A percentile compares a stretch with the other conserved stretches of the same genome.
Evolutionary conservation across 768 basidiomycete genomes (phyloP).

Genomic region (Coprinopsis marcescibilis): DNA sequence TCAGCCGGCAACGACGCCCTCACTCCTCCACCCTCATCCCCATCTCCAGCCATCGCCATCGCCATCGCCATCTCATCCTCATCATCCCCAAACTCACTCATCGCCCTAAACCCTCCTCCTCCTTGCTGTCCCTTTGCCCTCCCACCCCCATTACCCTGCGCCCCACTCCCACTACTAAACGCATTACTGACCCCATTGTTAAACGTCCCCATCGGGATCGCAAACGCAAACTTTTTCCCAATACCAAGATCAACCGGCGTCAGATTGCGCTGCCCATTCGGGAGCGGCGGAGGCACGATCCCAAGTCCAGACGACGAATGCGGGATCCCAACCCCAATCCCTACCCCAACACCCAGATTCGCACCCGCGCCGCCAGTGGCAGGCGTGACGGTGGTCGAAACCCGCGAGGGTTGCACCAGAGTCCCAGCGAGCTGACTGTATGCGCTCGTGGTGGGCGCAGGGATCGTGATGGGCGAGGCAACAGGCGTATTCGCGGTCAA

Average conservation of each 20-base stretch:
- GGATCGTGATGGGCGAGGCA: too few relatives aligned
- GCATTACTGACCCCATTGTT: background rate
- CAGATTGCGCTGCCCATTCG: conserved; percentile 9
- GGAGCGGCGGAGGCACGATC: conserved; percentile 15
- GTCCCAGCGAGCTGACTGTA: too few relatives aligned
- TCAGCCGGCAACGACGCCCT: conserved; percentile 62
- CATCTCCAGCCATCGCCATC: background rate
- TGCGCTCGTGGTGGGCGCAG: too few relatives aligned
- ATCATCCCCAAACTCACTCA: conserved; percentile 30
- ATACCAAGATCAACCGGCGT: conserved; percentile 8
- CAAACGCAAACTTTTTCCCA: conserved; percentile 9
- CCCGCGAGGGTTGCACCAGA: conserved; percentile 14
- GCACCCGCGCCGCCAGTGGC: conserved; percentile 11
- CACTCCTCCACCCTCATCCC: background rate
- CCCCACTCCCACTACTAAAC: background rate
- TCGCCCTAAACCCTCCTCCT: conserved; percentile 11
- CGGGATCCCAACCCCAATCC: background rate
- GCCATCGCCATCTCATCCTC: conserved; percentile 43
- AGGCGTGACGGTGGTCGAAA: conserved; percentile 13
- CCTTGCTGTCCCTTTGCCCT: background rate
- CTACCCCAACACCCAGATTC: background rate
- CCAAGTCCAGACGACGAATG: conserved; percentile 10
- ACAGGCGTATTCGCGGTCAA: too few relatives aligned
- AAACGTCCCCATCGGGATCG: conserved; percentile 6
- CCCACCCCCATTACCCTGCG: background rate